Conservation (phyloP, 2,329 filamentous ascomycete genomes). For the Nothopassalora personata region DNA sequence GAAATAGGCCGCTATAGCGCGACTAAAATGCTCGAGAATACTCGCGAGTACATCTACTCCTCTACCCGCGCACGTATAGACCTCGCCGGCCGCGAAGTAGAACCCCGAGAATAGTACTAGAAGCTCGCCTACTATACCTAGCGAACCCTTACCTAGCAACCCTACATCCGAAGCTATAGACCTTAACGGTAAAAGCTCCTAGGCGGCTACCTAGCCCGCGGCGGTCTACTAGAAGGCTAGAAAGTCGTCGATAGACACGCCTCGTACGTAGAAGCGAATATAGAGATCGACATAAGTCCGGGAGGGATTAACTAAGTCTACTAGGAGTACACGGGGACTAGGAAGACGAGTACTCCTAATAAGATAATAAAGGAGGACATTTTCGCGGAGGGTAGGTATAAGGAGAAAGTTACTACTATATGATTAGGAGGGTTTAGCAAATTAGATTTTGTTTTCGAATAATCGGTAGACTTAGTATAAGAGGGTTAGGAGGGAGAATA, state of each 20-base stretch:
- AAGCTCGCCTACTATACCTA: conserved; percentile 13
- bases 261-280: conserved; percentile 18
- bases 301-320: conserved; percentile 18
- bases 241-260: conserved; percentile 28
- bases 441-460: conserved; percentile 16
- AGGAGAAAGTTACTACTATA: conserved; percentile 18
- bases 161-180: conserved; percentile 15
- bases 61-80: conserved; percentile 33
- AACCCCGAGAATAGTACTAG: conserved; percentile 23
- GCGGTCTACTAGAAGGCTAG: conserved; percentile 31
- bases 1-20: conserved; percentile 23
- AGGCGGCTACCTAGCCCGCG: conserved; percentile 7
- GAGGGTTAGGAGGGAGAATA: conserved; percentile 12
- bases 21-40: conserved; percentile 24
- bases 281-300: conserved; percentile 20
- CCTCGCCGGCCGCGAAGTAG: conserved; percentile 27
- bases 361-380: conserved; percentile 24
- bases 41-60: conserved; percentile 33
- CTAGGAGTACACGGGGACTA: conserved; percentile 24
- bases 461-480: conserved; percentile 19
- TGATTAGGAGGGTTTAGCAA: conserved; percentile 13
- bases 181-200: conserved; percentile 20
- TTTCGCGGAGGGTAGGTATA: conserved; percentile 19
- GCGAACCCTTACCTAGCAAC: conserved; percentile 19
- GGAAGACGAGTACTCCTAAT: not conserved